Evolutionary conservation across 2,329 filamentous ascomycete species (phyloP), one percentile per base, ranked within the genome.

Genomic region (Fusarium globosum): DNA sequence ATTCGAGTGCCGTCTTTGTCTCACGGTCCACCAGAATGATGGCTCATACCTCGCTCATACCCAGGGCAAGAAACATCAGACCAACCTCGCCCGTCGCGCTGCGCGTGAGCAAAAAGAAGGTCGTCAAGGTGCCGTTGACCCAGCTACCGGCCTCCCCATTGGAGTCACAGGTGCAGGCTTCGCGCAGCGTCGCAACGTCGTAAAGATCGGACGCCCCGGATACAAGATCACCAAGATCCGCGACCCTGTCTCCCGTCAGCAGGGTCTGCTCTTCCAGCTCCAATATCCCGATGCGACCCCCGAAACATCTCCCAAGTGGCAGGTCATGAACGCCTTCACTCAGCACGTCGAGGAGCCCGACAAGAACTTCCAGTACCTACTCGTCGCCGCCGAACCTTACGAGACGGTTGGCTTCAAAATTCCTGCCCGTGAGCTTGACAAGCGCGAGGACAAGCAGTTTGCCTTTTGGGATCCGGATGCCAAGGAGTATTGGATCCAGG

Each of bases 1-100:
- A 80, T 99, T 98, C 84, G 96, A 99, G 84, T 99, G 96, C 83
- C 94, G 96, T 36, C 92, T 99, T 45, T 99, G 96, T 81, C 87
- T 99, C 33, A 99, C 96, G 0, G 96, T 98, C 9, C 96, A 99
- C 88, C 96, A 99, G 81, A 99, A 99, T 83, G 96, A 99, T 86
- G 96, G 96, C 72, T 98, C 95, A 53, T 99, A 99, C 84, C 94
- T 99, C 76, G 96, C 96, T 4, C 96, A 99, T 85, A 99, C 96
- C 7, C 96, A 99, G 85, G 96, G 96, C 66, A 94, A 96, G 81
- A 99, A 99, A 86, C 96, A 99, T 85, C 96, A 99, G 86, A 98
- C 96, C 68, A 99, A 99, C 85, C 91, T 99, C 59, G 96, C 96
- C 35, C 92, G 96, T 15, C 94, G 96, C 79, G 96, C 96, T 13